Evolutionary conservation across 345 rosid genomes (phyloP).

Genomic region (Syzygium jambos): DNA sequence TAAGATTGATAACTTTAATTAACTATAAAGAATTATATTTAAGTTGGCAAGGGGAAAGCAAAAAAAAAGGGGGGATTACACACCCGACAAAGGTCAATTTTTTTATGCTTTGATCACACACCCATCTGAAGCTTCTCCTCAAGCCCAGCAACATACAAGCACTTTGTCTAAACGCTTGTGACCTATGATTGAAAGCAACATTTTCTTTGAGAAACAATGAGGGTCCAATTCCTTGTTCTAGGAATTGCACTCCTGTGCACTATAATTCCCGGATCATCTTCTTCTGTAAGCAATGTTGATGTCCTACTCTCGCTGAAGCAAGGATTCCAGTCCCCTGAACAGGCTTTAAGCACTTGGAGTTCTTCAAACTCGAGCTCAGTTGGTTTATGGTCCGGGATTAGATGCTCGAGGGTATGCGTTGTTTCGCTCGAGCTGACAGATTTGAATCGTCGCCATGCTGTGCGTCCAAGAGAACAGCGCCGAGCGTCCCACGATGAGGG

Average conservation of each 20-base stretch:
- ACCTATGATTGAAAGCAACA: not conserved
- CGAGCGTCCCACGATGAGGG: slow-evolving; percentile 66
- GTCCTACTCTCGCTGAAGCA: slow-evolving; percentile 3
- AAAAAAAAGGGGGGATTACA: too few relatives aligned
- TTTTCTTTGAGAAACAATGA: not conserved
- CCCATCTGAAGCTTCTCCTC: not conserved
- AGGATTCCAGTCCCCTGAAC: not conserved
- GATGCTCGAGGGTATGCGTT: slow-evolving; percentile 1
- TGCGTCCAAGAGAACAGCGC: slow-evolving; percentile 60
- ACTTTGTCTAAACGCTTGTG: not conserved
- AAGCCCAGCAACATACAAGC: not conserved
- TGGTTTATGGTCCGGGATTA: slow-evolving; percentile 4
- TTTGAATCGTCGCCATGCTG: slow-evolving; percentile 32
- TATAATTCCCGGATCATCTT: not conserved
- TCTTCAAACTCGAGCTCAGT: not conserved
- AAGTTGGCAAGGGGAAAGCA: too few relatives aligned
- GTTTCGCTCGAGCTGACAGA: slow-evolving; percentile 1
- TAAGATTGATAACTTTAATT: too few relatives aligned
- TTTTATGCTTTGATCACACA: not conserved
- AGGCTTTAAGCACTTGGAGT: slow-evolving; percentile 2
- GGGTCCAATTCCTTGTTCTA: not conserved
- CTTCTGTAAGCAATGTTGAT: not conserved
- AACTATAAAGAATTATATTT: too few relatives aligned
- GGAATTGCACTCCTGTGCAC: not conserved
- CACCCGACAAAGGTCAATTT: not conserved